A percentile compares a stretch with the other conserved stretches of the same genome.
Conservation (phyloP, 441 rosid species). For the Bocquillonia castaneifolia region DNA sequence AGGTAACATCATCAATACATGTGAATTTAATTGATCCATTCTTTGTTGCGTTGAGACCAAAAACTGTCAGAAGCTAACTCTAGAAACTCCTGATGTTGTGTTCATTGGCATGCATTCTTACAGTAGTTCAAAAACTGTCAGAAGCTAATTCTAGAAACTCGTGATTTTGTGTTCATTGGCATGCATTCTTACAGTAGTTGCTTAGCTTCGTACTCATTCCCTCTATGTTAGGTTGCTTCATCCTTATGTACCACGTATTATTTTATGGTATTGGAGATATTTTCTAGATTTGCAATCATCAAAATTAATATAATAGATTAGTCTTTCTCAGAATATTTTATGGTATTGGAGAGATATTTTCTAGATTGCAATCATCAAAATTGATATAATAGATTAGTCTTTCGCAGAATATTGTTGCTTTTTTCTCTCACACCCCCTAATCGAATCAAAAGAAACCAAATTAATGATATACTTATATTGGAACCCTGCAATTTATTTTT, state of each 20-base stretch:
- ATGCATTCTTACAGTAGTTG: neutral
- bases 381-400: too few relatives aligned
- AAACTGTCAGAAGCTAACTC: neutral
- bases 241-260: too few relatives aligned
- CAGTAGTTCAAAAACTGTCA: neutral
- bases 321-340: too few relatives aligned
- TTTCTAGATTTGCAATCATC: too few relatives aligned
- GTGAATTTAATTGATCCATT: neutral
- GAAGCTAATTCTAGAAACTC: neutral
- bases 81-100: neutral
- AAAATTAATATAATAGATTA: too few relatives aligned
- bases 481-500: neutral
- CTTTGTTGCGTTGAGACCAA: neutral
- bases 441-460: too few relatives aligned
- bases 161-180: neutral
- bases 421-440: too few relatives aligned
- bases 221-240: neutral
- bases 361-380: too few relatives aligned
- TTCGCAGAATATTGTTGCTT: too few relatives aligned
- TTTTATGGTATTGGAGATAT: too few relatives aligned
- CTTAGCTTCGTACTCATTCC: neutral
- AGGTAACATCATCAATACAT: conserved; percentile 33
- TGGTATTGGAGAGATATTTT: too few relatives aligned
- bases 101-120: neutral
- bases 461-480: neutral